phyloP scores from a whole-genome alignment of 176 grass and related monocot species.

The Musa beccarii region DNA sequence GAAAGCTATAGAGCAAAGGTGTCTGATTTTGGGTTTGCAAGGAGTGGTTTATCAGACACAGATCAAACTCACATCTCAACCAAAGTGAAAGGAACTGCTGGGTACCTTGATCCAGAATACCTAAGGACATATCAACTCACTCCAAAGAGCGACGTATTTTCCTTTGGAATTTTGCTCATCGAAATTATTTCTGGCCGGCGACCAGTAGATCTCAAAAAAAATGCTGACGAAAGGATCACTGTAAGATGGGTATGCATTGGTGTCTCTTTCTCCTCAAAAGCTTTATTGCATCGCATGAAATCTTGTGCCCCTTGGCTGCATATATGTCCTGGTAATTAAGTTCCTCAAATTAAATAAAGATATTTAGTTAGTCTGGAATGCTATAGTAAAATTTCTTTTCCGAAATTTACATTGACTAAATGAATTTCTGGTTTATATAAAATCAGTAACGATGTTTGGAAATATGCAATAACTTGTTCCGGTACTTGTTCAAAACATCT shows the following conservation, averaged over 20 bases:
- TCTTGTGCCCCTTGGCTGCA: too few relatives aligned
- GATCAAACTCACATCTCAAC: slow-evolving; percentile 96
- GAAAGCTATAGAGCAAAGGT: slow-evolving; percentile 90
- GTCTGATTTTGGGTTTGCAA: slow-evolving; percentile 90
- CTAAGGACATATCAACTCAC: slow-evolving; percentile 87
- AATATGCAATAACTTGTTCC: not conserved
- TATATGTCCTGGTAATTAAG: too few relatives aligned
- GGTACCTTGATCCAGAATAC: slow-evolving; percentile 95
- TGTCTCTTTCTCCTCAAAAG: not conserved
- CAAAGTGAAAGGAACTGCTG: slow-evolving; percentile 96
- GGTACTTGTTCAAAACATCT: not conserved
- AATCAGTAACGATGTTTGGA: not conserved
- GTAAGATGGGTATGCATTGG: slow-evolving; percentile 83
- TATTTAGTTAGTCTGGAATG: too few relatives aligned
- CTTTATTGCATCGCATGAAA: not conserved
- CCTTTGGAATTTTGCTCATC: slow-evolving; percentile 90
- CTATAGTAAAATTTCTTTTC: too few relatives aligned
- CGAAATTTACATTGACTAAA: too few relatives aligned
- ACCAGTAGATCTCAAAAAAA: slow-evolving; percentile 75
- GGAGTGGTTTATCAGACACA: slow-evolving; percentile 68
- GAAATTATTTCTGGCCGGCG: slow-evolving; percentile 86
- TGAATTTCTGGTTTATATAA: not conserved
- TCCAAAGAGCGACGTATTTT: slow-evolving; percentile 97
- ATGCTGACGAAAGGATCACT: slow-evolving; percentile 71
- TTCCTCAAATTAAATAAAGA: too few relatives aligned